Evolutionary conservation across 1,284 basidiomycete genomes (phyloP).

Genomic region (Chondrostereum purpureum): DNA sequence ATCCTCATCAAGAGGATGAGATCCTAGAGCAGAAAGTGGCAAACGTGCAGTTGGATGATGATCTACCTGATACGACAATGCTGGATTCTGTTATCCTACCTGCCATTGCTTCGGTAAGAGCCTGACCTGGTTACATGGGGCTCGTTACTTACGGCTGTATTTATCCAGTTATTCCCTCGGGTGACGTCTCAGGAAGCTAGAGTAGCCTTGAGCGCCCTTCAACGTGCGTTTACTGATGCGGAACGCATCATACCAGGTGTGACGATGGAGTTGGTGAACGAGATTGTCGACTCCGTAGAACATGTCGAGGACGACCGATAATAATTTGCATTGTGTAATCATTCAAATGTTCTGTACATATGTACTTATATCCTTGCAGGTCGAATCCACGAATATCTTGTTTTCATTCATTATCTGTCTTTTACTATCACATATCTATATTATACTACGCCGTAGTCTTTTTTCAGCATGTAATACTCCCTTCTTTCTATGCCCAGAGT

Average conservation of each 20-base stretch:
- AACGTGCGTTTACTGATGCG: slow-evolving; percentile 87
- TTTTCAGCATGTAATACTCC: too few relatives aligned
- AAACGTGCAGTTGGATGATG: slow-evolving; percentile 47
- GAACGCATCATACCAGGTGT: slow-evolving; percentile 85
- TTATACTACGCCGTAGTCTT: too few relatives aligned
- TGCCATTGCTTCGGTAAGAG: slow-evolving; percentile 82
- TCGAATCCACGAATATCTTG: neutral
- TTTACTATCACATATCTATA: too few relatives aligned
- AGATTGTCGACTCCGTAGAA: slow-evolving; percentile 88
- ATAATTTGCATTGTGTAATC: slow-evolving; percentile 13
- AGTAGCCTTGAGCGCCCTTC: slow-evolving; percentile 74
- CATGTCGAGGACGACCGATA: slow-evolving; percentile 68
- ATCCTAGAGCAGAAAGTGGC: slow-evolving; percentile 33
- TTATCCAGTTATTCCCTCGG: slow-evolving; percentile 73
- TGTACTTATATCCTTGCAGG: neutral
- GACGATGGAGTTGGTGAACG: slow-evolving; percentile 75
- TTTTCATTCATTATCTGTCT: too few relatives aligned
- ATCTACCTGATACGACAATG: slow-evolving; percentile 82
- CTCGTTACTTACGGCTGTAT: slow-evolving; percentile 3
- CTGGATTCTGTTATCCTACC: slow-evolving; percentile 92
- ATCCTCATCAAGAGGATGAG: slow-evolving; percentile 27
- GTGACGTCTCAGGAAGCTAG: slow-evolving; percentile 85
- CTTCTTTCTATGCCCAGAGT: too few relatives aligned
- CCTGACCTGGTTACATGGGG: slow-evolving; percentile 6
- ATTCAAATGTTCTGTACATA: neutral